phyloP scores from a whole-genome alignment of 257 asterid species.

The Solanum appendiculatum region DNA sequence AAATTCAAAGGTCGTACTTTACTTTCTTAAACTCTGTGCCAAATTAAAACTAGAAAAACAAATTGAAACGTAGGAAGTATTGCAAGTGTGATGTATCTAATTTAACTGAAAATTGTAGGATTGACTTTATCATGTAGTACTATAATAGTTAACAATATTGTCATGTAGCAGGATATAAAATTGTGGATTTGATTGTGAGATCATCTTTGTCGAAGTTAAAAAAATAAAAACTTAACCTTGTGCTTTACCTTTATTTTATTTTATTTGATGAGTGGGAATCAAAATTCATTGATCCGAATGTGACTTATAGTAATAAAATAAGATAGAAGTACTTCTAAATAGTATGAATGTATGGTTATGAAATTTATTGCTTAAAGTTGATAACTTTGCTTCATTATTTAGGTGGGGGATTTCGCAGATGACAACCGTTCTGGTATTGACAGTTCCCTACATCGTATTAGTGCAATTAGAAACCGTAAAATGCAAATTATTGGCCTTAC shows the following conservation, averaged over 20 bases:
- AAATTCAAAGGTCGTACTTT: neutral
- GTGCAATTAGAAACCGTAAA: constrained; percentile 93
- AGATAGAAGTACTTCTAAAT: neutral
- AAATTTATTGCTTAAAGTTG: neutral
- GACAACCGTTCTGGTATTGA: constrained; percentile 94
- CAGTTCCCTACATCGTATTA: constrained; percentile 87
- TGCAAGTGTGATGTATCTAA: neutral
- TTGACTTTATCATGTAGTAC: neutral
- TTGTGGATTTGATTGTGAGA: neutral
- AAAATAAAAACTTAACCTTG: neutral
- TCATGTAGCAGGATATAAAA: neutral
- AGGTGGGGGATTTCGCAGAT: constrained; percentile 97
- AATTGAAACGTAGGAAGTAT: neutral
- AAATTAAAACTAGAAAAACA: neutral
- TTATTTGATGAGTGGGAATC: neutral
- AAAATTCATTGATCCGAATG: neutral
- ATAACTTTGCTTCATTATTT: constrained; percentile 11
- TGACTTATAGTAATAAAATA: neutral
- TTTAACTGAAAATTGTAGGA: neutral
- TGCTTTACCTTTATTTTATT: neutral
- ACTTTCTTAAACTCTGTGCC: neutral
- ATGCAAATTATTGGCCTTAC: constrained; percentile 94
- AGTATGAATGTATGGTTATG: neutral
- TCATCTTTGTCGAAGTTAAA: neutral
- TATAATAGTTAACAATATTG: neutral